phyloP scores from a whole-genome alignment of 164 flowering plant genomes.

The Echeveria elegans region DNA sequence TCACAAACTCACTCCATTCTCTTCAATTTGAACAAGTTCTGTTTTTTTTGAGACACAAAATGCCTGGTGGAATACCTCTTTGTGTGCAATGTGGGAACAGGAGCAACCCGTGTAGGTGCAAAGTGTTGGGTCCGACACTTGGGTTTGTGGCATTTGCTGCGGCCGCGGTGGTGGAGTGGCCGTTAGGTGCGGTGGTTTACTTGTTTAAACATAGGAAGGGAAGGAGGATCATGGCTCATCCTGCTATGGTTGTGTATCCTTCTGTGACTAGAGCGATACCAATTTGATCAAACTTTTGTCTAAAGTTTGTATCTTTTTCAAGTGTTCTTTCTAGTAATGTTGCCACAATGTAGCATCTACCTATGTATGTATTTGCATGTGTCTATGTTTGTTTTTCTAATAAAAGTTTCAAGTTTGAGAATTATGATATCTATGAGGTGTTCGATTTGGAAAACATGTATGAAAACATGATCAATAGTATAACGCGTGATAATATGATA shows the following conservation, averaged over 20 bases:
- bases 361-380: too few species aligned
- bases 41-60: neutral
- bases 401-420: too few species aligned
- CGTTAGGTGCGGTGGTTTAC: conserved; percentile 66
- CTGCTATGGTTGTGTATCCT: conserved; percentile 34
- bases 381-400: too few species aligned
- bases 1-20: neutral
- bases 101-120: conserved; percentile 72
- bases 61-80: conserved; percentile 25
- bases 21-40: too few species aligned
- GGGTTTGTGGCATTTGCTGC: conserved; percentile 55
- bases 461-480: too few species aligned
- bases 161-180: conserved; percentile 76
- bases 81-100: conserved; percentile 61
- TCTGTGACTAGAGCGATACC: too few species aligned
- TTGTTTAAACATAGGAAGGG: conserved; percentile 59
- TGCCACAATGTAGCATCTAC: too few species aligned
- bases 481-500: too few species aligned
- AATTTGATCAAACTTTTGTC: conserved; percentile 9
- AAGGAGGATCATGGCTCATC: conserved; percentile 80
- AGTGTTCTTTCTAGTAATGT: too few species aligned
- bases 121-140: conserved; percentile 55
- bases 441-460: too few species aligned
- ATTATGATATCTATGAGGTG: too few species aligned
- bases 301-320: too few species aligned